Base-by-base conservation (phyloP, 768 basidiomycete species). In the Astraeus odoratus region DNA sequence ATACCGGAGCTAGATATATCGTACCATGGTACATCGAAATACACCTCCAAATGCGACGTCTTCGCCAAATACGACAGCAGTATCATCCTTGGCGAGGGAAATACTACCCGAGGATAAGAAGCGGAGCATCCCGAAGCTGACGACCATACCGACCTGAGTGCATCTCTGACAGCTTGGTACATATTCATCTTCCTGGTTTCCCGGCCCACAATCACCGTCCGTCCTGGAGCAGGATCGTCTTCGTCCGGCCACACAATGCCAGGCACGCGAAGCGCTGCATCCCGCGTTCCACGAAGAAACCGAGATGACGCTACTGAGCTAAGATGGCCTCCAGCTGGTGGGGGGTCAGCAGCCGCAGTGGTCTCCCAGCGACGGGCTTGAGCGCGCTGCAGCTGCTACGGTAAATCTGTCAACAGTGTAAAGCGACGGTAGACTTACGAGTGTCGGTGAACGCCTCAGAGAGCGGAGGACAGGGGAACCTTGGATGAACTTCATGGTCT, bases 151-250 rank as follows among this genome's bases (percentile, higher is more conserved):
- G 55, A 85, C 87, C 83, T 84, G 71, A 96, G 77, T 2, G 90
- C 91, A 60, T 95, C 91, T 38, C 94, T 75, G 12, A 97, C 77
- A 1, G 94, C 88, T 60, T 96, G 93, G 64, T 92, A 96, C 53
- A 84, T 70, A 60, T 97, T 97, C 91, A 95, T 95, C 69, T 93
- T 92, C 53, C 90, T 78, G 18, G 90, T 94, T 65, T 91, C 86
- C 41, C 87, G 76, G 13, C 87, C 88, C 16, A 79, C 86, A 12
- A 83, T 67, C 30, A 78, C 72, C 27, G 67, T 66, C 34, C 63
- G 66, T 39, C 71, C 51, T 10, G 73, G 63, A 5, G 62, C 66
- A 15, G 67, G 63, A 13, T 29, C 27, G 41, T 77, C 78, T 27
- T 80, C 80, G 46, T 88, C 84, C 9, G 69, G 59, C 84, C 86